These are phyloP conservation scores for Trichoderma sp. DNA, from an alignment of 2,329 filamentous ascomycete genomes.

Conservation along the genomic window DNA sequence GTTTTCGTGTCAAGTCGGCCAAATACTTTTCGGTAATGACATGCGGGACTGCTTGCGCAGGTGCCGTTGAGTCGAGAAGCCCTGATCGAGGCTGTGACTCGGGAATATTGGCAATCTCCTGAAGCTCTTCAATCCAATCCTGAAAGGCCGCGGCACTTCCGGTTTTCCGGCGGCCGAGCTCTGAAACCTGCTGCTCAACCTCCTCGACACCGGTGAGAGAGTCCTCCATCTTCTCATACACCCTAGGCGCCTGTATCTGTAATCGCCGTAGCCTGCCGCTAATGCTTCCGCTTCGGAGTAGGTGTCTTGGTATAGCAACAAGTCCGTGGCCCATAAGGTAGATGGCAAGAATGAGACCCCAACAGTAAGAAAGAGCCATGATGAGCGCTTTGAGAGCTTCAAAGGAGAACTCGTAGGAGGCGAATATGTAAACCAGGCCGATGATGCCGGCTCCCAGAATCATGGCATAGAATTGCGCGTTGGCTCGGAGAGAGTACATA, in stretches of 20 bases:
- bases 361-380: constrained; percentile 94
- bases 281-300: constrained; percentile 77
- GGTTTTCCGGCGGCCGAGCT: constrained; percentile 76
- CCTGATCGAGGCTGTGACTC: constrained; percentile 53
- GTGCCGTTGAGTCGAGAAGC: constrained; percentile 41
- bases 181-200: constrained; percentile 74
- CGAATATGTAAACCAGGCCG: constrained; percentile 79
- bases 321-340: constrained; percentile 97
- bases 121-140: constrained; percentile 95
- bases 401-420: constrained; percentile 71
- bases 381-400: constrained; percentile 75
- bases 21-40: constrained; percentile 92
- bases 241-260: constrained; percentile 73
- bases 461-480: constrained; percentile 84
- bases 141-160: constrained; percentile 72
- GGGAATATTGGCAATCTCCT: constrained; percentile 68
- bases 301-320: constrained; percentile 79
- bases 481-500: constrained; percentile 79
- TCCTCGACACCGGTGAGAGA: constrained; percentile 76
- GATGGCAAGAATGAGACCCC: constrained; percentile 86
- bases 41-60: constrained; percentile 57
- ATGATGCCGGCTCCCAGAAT: constrained; percentile 67
- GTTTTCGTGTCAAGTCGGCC: constrained; percentile 79
- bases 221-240: constrained; percentile 86
- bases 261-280: constrained; percentile 70